Base-by-base conservation (phyloP, 2,329 filamentous ascomycete genomes). In the Epichloe elymi region DNA sequence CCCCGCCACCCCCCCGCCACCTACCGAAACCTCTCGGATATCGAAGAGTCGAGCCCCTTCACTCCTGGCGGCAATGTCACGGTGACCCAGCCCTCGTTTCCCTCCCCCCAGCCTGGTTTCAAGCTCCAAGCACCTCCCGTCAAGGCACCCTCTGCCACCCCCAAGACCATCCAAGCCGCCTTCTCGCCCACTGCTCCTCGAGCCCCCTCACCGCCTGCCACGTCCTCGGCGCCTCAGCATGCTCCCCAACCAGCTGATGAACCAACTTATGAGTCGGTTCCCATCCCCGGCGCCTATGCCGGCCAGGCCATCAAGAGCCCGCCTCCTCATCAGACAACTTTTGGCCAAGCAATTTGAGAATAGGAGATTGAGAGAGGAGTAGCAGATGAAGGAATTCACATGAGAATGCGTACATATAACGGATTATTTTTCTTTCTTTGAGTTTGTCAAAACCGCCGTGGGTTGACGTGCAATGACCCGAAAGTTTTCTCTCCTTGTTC, bases 211-310 rank as follows among this genome's bases (percentile, higher is more conserved):
- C 53, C 39, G 10, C 50, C 54, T 33, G 30, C 11, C 61, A 63
- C 55, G 37, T 33, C 50, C 45, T 4, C 47, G 19, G 38, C 59
- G 48, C 57, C 60, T 51, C 65, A 66, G 37, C 86, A 88, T 58
- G 82, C 82, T 17, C 78, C 76, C 11, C 77, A 81, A 26, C 85
- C 86, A 10, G 82, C 86, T 0, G 86, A 89, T 46, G 91, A 96
- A 74, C 80, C 85, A 59, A 80, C 82, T 46, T 96, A 95, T 66
- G 90, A 83, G 12, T 73, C 84, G 20, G 91, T 96, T 35, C 88
- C 90, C 0, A 95, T 96, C 53, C 91, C 91, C 0, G 86, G 86
- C 5, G 86, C 89, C 0, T 96, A 96, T 63, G 72, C 76, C 6
- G 76, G 74, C 46, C 72, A 73, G 52, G 73, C 72, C 5, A 59